Conservation (phyloP, 2,329 filamentous ascomycete genomes). For the Cephalotrichum gorgonifer region DNA sequence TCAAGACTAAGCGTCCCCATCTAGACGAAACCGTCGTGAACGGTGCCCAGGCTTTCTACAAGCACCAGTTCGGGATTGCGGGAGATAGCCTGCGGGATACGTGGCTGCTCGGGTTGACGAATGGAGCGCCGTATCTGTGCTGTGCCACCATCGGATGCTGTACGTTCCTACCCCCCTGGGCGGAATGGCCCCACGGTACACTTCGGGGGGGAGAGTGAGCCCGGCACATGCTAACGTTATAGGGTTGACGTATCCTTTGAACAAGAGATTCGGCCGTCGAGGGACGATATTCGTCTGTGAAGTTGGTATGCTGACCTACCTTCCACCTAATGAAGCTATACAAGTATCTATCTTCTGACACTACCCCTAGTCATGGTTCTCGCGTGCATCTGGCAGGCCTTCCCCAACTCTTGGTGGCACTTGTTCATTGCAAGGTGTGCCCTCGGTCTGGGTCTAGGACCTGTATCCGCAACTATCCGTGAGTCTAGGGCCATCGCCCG, state of each 20-base stretch:
- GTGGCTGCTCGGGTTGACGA: constrained; percentile 53
- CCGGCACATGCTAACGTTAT: not conserved
- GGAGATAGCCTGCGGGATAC: constrained; percentile 34
- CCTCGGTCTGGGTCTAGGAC: constrained; percentile 60
- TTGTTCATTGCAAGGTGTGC: constrained; percentile 62
- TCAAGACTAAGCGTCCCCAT: constrained; percentile 14
- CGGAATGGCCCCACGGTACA: no score
- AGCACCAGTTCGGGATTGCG: constrained; percentile 48
- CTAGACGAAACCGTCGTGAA: constrained; percentile 56
- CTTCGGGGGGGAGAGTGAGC: no score
- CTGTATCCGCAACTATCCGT: constrained; percentile 56
- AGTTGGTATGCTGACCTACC: not conserved
- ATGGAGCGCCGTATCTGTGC: constrained; percentile 52
- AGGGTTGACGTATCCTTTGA: constrained; percentile 59
- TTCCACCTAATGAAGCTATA: no score
- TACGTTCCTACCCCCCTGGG: not conserved
- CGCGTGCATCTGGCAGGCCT: constrained; percentile 40
- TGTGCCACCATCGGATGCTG: constrained; percentile 63
- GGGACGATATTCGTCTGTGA: constrained; percentile 52
- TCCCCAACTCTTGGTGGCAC: constrained; percentile 45
- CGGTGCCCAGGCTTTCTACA: constrained; percentile 57
- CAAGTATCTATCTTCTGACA: no score
- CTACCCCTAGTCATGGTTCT: constrained; percentile 36
- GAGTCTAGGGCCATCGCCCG: not conserved
- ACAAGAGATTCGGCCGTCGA: constrained; percentile 57